Percentiles rank a stretch among this genome's conserved stretches.
These are phyloP conservation scores for Amaranthus tricolor DNA, from an alignment of 179 eudicot species.

Conservation along the genomic window DNA sequence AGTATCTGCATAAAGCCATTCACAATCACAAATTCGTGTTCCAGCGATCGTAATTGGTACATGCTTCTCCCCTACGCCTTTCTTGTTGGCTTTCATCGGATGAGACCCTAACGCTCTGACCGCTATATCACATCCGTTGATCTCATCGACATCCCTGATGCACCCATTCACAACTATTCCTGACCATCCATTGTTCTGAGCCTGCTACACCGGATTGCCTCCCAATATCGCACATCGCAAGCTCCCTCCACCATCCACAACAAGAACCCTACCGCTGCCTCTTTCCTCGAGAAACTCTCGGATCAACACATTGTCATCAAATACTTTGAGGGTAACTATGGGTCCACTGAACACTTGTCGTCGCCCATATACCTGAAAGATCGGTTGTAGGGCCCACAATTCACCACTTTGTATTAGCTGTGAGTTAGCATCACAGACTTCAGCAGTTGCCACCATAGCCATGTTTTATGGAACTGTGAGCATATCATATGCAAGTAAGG, in stretches of 20 bases:
- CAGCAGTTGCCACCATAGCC: conserved; percentile 39
- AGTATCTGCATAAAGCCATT: conserved; percentile 45
- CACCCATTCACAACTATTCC: conserved; percentile 41
- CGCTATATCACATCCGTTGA: conserved; percentile 39
- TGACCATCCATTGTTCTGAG: conserved; percentile 42
- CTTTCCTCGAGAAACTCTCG: conserved; percentile 41
- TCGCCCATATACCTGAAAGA: conserved; percentile 33
- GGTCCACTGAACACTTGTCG: conserved; percentile 42
- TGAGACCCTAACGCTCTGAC: conserved; percentile 39
- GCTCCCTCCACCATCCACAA: conserved; percentile 40
- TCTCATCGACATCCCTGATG: conserved; percentile 39
- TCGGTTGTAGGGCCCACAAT: conserved; percentile 37
- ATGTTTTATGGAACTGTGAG: conserved; percentile 22
- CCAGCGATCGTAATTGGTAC: conserved; percentile 29
- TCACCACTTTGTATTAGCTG: conserved; percentile 34
- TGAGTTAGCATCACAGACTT: conserved; percentile 39
- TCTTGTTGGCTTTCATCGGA: conserved; percentile 45
- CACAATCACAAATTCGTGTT: conserved; percentile 33
- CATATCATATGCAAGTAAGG: not conserved
- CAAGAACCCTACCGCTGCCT: conserved; percentile 37
- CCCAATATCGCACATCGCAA: conserved; percentile 36
- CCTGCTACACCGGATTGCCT: conserved; percentile 43
- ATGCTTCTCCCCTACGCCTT: conserved; percentile 41
- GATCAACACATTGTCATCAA: conserved; percentile 38
- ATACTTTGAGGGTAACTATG: conserved; percentile 37